phyloP scores from a whole-genome alignment of 2,329 filamentous ascomycete species.

The Diaporthe destruens region DNA sequence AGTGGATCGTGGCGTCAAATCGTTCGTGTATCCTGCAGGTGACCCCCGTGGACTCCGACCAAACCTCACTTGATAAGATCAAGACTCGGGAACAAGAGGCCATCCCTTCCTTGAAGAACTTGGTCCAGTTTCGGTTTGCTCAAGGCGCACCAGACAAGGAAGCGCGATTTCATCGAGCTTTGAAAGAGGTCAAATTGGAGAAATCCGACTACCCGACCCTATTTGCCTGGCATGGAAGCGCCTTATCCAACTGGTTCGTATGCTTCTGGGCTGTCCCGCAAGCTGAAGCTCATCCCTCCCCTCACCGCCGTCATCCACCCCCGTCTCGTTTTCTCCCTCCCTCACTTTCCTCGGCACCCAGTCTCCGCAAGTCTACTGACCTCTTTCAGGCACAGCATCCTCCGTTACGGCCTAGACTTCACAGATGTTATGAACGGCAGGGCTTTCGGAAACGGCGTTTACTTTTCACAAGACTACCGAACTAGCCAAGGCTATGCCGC shows the following conservation, averaged over 20 bases:
- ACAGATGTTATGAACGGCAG: constrained; percentile 73
- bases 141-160: constrained; percentile 93
- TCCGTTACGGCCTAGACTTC: constrained; percentile 85
- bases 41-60: constrained; percentile 52
- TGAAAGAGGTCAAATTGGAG: constrained; percentile 56
- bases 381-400: constrained; percentile 75
- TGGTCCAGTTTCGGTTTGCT: constrained; percentile 85
- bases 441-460: constrained; percentile 82
- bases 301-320: too few relatives aligned
- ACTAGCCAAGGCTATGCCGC: constrained; percentile 59
- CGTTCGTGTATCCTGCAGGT: constrained; percentile 87
- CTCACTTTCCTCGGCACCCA: neutral
- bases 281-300: too few relatives aligned
- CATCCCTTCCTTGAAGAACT: constrained; percentile 70
- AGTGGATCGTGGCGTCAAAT: constrained; percentile 93
- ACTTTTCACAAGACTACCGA: constrained; percentile 74
- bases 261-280: neutral
- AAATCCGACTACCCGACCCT: constrained; percentile 33
- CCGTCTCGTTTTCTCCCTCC: neutral
- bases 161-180: constrained; percentile 75
- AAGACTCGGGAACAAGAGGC: constrained; percentile 59
- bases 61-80: constrained; percentile 43
- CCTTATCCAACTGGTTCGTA: constrained; percentile 34
- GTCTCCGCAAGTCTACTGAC: neutral
- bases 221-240: constrained; percentile 66